Evolutionary conservation across 2,329 filamentous ascomycete genomes (phyloP), one percentile per base, ranked within the genome.

Genomic region (Botrytis byssoidea): DNA sequence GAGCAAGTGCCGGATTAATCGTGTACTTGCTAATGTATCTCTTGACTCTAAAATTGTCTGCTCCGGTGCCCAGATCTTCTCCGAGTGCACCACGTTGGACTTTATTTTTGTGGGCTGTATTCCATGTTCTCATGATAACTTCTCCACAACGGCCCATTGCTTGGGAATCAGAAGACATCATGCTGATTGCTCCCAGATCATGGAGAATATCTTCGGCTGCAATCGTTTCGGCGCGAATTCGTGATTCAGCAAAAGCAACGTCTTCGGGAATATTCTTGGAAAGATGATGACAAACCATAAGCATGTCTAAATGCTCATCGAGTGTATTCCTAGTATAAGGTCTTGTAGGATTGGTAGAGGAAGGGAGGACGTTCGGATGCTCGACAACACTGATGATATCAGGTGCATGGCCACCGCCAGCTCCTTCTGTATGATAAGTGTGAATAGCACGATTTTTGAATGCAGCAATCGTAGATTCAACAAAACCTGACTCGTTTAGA

Each of bases 41-140:
- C 85, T 97, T 97, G 10, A 97, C 95, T 59, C 95, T 86, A 84
- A 94, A 94, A 82, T 98, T 98, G 81, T 98, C 95, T 0, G 92
- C 93, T 18, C 86, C 91, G 0, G 92, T 91, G 35, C 88, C 93
- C 76, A 91, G 86, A 79, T 98, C 95, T 84, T 97, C 93, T 10
- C 88, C 85, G 42, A 98, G 83, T 1, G 83, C 80, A 0, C 95
- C 95, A 14, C 95, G 88, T 83, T 98, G 94, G 29, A 91, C 81
- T 83, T 97, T 97, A 82, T 98, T 98, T 88, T 98, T 98, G 84
- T 98, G 94, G 0, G 95, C 95, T 3, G 95, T 98, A 83, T 98
- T 95, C 95, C 95, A 98, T 0, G 95, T 98, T 20, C 95, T 89
- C 37, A 97, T 86, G 75, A 98, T 90, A 71, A 98, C 95, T 84